These are phyloP conservation scores for Glycine soja DNA, from an alignment of 306 rosid genomes.

Conservation along the genomic window DNA sequence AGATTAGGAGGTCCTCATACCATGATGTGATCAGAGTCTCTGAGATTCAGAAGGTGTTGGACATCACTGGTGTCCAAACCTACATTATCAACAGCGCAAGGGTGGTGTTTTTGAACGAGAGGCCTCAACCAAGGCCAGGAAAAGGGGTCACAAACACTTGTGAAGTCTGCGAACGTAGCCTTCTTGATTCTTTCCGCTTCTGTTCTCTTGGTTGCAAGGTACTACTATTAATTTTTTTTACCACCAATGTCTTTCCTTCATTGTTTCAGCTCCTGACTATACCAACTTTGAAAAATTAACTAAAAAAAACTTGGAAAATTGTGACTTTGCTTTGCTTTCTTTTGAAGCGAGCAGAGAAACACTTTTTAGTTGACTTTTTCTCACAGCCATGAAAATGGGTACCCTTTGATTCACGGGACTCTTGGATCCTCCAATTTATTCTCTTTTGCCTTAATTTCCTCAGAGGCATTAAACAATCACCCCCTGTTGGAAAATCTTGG, in stretches of 20 bases:
- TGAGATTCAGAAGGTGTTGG: slow-evolving; percentile 95
- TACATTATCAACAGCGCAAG: slow-evolving; percentile 98
- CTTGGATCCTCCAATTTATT: slow-evolving; percentile 43
- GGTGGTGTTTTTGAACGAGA: slow-evolving; percentile 91
- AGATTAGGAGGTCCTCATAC: slow-evolving; percentile 97
- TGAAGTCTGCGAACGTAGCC: slow-evolving; percentile 98
- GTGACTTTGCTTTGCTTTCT: slow-evolving; percentile 22
- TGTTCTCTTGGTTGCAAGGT: slow-evolving; percentile 99
- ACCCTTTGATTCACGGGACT: slow-evolving; percentile 46
- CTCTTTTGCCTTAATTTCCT: slow-evolving; percentile 31
- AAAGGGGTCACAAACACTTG: slow-evolving; percentile 98
- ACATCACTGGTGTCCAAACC: slow-evolving; percentile 92
- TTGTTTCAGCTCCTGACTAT: neutral
- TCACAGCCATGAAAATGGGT: neutral
- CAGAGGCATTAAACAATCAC: slow-evolving; percentile 37
- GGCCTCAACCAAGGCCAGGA: slow-evolving; percentile 99
- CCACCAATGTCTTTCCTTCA: slow-evolving; percentile 27
- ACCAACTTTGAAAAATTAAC: neutral
- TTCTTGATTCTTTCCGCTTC: slow-evolving; percentile 89
- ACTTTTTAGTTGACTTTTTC: slow-evolving; percentile 52
- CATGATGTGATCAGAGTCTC: slow-evolving; percentile 93
- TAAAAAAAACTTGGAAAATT: neutral
- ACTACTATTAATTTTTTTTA: neutral
- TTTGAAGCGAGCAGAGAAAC: slow-evolving; percentile 29
- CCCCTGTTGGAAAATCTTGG: slow-evolving; percentile 34